Evolutionary conservation across 1,284 basidiomycete genomes (phyloP), one percentile per base, ranked within the genome.

Genomic region (Acaromyces ingoldii): DNA sequence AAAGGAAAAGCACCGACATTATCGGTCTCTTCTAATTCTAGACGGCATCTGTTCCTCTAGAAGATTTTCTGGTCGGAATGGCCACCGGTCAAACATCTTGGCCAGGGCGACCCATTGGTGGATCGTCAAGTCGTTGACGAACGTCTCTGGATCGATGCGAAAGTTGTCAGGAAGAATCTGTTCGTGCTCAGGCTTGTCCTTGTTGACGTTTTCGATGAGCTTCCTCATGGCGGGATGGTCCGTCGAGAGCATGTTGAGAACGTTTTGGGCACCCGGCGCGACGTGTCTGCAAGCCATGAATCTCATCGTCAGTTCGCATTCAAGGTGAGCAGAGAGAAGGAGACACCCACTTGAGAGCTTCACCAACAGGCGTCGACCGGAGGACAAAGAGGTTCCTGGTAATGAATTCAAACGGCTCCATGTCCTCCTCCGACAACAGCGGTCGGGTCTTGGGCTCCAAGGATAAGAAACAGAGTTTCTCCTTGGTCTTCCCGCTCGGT

Each of bases 81-180:
- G 72, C 72, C 72, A 74, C 41, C 58, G 57, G 17, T 74, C 67
- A 59, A 73, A 74, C 48, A 62, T 67, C 29, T 56, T 48, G 2
- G 69, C 65, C 37, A 74, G 53, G 15, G 54, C 52, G 5, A 63
- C 67, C 67, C 66, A 71, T 47, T 74, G 69, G 15, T 52, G 54
- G 29, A 66, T 65, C 25, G 63, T 70, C 38, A 74, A 57, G 19
- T 60, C 47, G 17, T 46, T 26, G 21, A 74, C 67, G 11, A 53
- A 49, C 26, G 58, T 56, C 13, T 63, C 54, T 3, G 70, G 67
- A 13, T 52, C 21, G 2, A 73, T 51, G n/a, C n/a, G n/a, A n/a
- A 24, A n/a, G n/a, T n/a, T n/a, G n/a, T n/a, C n/a, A n/a, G n/a
- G n/a, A n/a, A n/a, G n/a, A n/a, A n/a, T n/a, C n/a, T n/a, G n/a